Percentiles rank a stretch among this genome's conserved stretches.
Conservation (phyloP, 805 yeast genomes). For the Zygosaccharomyces bisporus region DNA sequence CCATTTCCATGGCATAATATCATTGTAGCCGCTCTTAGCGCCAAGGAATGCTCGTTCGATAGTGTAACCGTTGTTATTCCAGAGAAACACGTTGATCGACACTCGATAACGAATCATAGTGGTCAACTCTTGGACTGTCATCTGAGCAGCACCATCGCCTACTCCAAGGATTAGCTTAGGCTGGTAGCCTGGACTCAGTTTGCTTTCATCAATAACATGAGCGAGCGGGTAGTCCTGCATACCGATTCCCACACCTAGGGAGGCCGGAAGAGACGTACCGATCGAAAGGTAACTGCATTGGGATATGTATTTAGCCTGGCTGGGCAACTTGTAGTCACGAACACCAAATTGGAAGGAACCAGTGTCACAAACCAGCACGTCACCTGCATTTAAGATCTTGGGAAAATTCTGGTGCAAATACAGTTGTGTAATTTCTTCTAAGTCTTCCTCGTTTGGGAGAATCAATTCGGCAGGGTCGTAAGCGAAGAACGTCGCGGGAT, state of each 20-base stretch:
- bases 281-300: constrained; percentile 82
- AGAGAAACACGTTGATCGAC: constrained; percentile 64
- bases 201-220: constrained; percentile 31
- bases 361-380: constrained; percentile 74
- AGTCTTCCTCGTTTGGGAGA: constrained; percentile 8
- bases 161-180: constrained; percentile 68
- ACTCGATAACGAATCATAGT: constrained; percentile 56
- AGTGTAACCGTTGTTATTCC: constrained; percentile 86
- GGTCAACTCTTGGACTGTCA: constrained; percentile 85
- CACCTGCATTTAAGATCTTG: constrained; percentile 53
- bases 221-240: constrained; percentile 45
- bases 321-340: constrained; percentile 62
- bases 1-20: constrained; percentile 83
- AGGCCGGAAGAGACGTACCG: constrained; percentile 84
- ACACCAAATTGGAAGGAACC: constrained; percentile 79
- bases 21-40: constrained; percentile 71
- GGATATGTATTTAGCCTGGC: constrained; percentile 48
- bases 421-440: constrained; percentile 45
- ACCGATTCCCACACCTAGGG: constrained; percentile 79
- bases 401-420: constrained; percentile 41
- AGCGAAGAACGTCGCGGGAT: constrained; percentile 17
- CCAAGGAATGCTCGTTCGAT: constrained; percentile 87
- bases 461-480: constrained; percentile 27
- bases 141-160: constrained; percentile 94
- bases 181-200: constrained; percentile 21